A percentile compares a stretch with the other conserved stretches of the same genome.
Evolutionary conservation across 108 stramenopile genomes (phyloP).

Genomic region (Pseudonitzschia multiseries): DNA sequence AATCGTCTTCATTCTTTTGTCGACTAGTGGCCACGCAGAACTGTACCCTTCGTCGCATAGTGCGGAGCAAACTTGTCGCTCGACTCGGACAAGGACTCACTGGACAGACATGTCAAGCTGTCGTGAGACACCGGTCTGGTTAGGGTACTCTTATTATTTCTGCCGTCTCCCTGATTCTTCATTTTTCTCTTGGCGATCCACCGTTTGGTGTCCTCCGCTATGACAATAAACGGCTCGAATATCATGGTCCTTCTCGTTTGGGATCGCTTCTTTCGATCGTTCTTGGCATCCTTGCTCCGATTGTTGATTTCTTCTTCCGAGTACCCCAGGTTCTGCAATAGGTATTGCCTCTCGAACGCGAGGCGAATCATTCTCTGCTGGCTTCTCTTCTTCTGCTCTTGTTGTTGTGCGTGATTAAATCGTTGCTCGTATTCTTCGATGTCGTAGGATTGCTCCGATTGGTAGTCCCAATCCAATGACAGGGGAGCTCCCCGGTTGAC

Average conservation of each 20-base stretch:
- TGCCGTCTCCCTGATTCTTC: background rate
- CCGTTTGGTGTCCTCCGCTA: background rate
- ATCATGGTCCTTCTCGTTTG: conserved; percentile 10
- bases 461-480: conserved; percentile 26
- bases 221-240: background rate
- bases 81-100: background rate
- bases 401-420: too few species aligned
- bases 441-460: conserved; percentile 10
- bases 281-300: background rate
- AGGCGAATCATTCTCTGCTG: background rate
- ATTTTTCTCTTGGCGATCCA: background rate
- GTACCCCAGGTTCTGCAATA: conserved; percentile 9
- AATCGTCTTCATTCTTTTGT: too few species aligned
- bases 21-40: too few species aligned
- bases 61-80: background rate
- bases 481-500: conserved; percentile 25
- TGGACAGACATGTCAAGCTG: background rate
- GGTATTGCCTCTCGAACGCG: conserved; percentile 6
- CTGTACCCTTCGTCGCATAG: background rate
- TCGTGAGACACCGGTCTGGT: background rate
- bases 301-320: conserved; percentile 5
- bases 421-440: conserved; percentile 8
- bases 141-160: background rate
- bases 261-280: background rate
- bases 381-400: background rate